Percentiles rank a stretch among this genome's conserved stretches.
Conservation (phyloP, 1,284 basidiomycete genomes). For the Laetiporus sulphureus region DNA sequence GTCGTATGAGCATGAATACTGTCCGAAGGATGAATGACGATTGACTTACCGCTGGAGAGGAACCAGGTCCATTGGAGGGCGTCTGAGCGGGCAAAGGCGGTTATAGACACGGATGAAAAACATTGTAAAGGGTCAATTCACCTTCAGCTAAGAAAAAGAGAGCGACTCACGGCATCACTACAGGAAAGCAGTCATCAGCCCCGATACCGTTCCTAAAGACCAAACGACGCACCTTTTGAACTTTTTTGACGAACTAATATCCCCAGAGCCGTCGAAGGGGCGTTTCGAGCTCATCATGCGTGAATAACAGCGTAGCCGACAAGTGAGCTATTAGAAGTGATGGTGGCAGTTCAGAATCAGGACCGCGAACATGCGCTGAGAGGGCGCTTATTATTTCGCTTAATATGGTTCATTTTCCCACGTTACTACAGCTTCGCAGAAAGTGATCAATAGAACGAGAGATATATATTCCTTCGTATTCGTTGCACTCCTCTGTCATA, state of each 20-base stretch:
- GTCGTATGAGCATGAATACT: constrained; percentile 1
- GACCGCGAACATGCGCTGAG: too few relatives aligned
- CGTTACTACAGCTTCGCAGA: too few relatives aligned
- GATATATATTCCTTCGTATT: too few relatives aligned
- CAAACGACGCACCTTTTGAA: constrained; percentile 51
- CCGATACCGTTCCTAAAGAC: neutral
- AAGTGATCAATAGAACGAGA: too few relatives aligned
- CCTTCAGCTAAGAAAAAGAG: constrained; percentile 44
- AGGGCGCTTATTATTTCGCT: too few relatives aligned
- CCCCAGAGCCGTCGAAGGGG: constrained; percentile 36
- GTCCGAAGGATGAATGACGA: neutral
- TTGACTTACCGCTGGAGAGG: constrained; percentile 35
- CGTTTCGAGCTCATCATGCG: too few relatives aligned
- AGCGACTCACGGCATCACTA: constrained; percentile 64
- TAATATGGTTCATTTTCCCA: too few relatives aligned
- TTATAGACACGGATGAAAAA: constrained; percentile 54
- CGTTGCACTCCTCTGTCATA: too few relatives aligned
- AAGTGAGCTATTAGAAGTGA: too few relatives aligned
- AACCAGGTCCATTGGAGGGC: constrained; percentile 37
- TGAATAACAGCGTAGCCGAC: too few relatives aligned
- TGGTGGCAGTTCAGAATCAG: too few relatives aligned
- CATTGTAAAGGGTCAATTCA: constrained; percentile 55
- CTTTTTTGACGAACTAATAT: constrained; percentile 51
- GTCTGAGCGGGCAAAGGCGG: constrained; percentile 51
- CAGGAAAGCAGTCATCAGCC: constrained; percentile 13